A percentile compares a stretch with the other conserved stretches of the same genome.
These are phyloP conservation scores for Musa itinerans DNA, from an alignment of 176 grass and related monocot genomes.

Conservation along the genomic window DNA sequence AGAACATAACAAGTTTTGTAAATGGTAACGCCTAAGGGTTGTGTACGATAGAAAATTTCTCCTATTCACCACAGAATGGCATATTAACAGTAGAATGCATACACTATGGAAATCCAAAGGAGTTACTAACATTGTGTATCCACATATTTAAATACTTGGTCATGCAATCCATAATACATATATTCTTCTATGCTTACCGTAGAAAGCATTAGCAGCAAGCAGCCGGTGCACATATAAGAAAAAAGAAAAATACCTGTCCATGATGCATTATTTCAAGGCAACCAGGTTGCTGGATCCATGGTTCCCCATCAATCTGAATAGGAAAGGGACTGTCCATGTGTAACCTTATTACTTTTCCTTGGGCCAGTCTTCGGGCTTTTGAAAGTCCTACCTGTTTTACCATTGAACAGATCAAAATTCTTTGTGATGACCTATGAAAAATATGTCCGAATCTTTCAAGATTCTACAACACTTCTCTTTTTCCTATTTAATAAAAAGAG, in stretches of 20 bases:
- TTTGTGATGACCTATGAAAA: neutral
- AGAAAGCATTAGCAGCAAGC: too few species aligned
- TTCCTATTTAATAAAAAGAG: neutral
- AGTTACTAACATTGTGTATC: too few species aligned
- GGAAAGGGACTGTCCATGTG: slow-evolving; percentile 80
- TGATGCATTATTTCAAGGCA: slow-evolving; percentile 81
- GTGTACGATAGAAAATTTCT: too few species aligned
- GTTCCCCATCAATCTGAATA: slow-evolving; percentile 91
- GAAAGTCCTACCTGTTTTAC: slow-evolving; percentile 77
- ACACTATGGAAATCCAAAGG: too few species aligned
- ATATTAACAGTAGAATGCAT: too few species aligned
- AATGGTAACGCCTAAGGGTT: too few species aligned
- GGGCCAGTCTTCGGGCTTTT: slow-evolving; percentile 62
- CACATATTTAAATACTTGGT: too few species aligned
- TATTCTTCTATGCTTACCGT: too few species aligned
- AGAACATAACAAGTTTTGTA: too few species aligned
- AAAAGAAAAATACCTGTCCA: slow-evolving; percentile 47
- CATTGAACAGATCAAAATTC: slow-evolving; percentile 1
- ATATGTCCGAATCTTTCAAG: neutral
- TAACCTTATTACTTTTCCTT: slow-evolving; percentile 77
- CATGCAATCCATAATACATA: too few species aligned
- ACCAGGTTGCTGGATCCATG: slow-evolving; percentile 85
- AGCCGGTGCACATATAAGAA: too few species aligned
- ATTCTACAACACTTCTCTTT: neutral
- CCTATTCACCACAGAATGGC: too few species aligned